Percentiles rank a stretch among this genome's conserved stretches.
Conservation (phyloP, 331 rosid genomes). For the Saraca asoca region DNA sequence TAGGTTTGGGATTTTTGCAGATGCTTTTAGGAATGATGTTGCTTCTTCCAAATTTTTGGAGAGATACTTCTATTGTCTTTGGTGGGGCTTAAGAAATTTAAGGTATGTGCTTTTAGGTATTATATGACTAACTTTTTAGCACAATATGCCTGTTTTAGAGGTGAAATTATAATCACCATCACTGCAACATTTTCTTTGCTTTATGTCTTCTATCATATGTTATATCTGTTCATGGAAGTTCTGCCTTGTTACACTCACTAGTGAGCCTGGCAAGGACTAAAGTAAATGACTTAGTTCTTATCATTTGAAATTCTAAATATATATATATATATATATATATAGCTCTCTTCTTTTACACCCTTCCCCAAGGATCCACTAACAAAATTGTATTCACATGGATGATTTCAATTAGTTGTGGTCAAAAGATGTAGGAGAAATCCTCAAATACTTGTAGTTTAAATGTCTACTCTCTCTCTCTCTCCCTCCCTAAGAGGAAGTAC, state of each 20-base stretch:
- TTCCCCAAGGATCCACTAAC: too few relatives aligned
- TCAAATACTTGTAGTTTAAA: background rate
- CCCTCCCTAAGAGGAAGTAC: too few relatives aligned
- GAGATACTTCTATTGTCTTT: conserved; percentile 73
- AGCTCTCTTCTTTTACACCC: background rate
- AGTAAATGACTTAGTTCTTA: background rate
- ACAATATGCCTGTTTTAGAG: background rate
- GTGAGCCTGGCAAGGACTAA: background rate
- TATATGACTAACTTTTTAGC: background rate
- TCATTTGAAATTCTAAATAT: background rate
- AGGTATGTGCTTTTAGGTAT: conserved; percentile 48
- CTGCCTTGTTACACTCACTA: background rate
- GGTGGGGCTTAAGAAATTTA: conserved; percentile 83
- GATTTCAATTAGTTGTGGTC: background rate
- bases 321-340: too few relatives aligned
- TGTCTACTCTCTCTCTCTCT: too few relatives aligned
- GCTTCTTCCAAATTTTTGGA: conserved; percentile 54
- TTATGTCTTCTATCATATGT: conserved; percentile 1
- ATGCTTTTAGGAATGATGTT: conserved; percentile 68
- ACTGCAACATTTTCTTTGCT: background rate
- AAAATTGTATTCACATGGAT: background rate
- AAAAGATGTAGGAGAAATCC: background rate
- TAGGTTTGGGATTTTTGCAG: conserved; percentile 77
- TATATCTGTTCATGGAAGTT: background rate
- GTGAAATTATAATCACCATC: background rate